Evolutionary conservation across 1,139 yeast species (phyloP).

Genomic region (Candida dubliniensis): DNA sequence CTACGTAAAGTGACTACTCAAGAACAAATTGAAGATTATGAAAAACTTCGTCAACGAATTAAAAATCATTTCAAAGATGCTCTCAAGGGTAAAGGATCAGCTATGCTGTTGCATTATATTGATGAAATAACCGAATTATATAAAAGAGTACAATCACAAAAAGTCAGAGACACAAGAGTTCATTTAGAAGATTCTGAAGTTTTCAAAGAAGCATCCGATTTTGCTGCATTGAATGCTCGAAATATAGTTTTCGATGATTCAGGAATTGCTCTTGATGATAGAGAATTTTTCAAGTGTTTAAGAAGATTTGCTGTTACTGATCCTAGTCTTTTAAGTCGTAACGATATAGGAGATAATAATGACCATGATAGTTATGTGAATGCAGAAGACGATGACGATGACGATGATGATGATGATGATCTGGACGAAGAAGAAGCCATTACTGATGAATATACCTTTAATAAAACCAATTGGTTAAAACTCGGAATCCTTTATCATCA

Average conservation of each 20-base stretch:
- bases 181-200: conserved; percentile 41
- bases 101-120: conserved; percentile 27
- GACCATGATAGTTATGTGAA: conserved; percentile 8
- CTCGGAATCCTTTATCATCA: conserved; percentile 57
- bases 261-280: conserved; percentile 47
- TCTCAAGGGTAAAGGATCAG: conserved; percentile 36
- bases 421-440: conserved; percentile 9
- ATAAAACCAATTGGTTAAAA: conserved; percentile 55
- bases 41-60: conserved; percentile 23
- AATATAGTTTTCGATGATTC: conserved; percentile 57
- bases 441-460: conserved; percentile 28
- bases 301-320: conserved; percentile 34
- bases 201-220: conserved; percentile 37
- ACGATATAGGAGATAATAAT: conserved; percentile 12
- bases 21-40: conserved; percentile 27
- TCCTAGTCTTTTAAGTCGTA: conserved; percentile 1
- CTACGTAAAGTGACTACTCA: conserved; percentile 13
- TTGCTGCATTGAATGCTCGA: conserved; percentile 54
- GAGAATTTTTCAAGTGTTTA: conserved; percentile 45
- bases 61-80: conserved; percentile 28
- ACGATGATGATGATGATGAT: conserved; percentile 12
- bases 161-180: conserved; percentile 24
- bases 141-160: conserved; percentile 29
- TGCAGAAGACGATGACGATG: conserved; percentile 3
- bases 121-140: conserved; percentile 31